Percentiles rank a stretch among this genome's conserved stretches.
Evolutionary conservation across 345 rosid species (phyloP).

Genomic region (Arabidopsis arenosa): DNA sequence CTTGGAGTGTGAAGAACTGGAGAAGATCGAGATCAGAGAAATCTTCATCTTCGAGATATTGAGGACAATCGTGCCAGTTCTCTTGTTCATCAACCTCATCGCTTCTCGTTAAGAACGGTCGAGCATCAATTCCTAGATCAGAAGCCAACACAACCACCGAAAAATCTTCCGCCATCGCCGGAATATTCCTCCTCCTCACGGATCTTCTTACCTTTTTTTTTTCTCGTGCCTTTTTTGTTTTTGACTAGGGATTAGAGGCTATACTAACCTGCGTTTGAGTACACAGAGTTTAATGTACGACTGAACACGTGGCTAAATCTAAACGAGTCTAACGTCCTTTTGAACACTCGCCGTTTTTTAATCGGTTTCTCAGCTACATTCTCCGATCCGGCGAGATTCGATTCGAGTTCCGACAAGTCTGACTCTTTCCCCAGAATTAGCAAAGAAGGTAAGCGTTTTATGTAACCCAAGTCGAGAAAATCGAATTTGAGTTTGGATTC

Average conservation of each 20-base stretch:
- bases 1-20: conserved; percentile 73
- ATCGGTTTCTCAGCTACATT: neutral
- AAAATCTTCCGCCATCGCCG: conserved; percentile 60
- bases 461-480: neutral
- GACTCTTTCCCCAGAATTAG: neutral
- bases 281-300: conserved; percentile 1
- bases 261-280: conserved; percentile 20
- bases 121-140: conserved; percentile 84
- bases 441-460: neutral
- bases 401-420: conserved; percentile 5
- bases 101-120: conserved; percentile 57
- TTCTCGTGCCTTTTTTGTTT: neutral
- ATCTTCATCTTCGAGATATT: conserved; percentile 70
- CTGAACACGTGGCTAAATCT: conserved; percentile 36
- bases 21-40: conserved; percentile 88
- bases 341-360: neutral
- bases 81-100: conserved; percentile 54
- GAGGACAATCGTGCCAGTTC: conserved; percentile 88
- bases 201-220: neutral
- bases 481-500: neutral
- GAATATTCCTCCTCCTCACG: conserved; percentile 14
- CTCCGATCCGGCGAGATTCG: conserved; percentile 37
- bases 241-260: neutral
- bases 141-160: conserved; percentile 80
- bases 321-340: conserved; percentile 5